Base-by-base conservation (phyloP, 352 stramenopile genomes). In the Globisporangium yorkense region DNA sequence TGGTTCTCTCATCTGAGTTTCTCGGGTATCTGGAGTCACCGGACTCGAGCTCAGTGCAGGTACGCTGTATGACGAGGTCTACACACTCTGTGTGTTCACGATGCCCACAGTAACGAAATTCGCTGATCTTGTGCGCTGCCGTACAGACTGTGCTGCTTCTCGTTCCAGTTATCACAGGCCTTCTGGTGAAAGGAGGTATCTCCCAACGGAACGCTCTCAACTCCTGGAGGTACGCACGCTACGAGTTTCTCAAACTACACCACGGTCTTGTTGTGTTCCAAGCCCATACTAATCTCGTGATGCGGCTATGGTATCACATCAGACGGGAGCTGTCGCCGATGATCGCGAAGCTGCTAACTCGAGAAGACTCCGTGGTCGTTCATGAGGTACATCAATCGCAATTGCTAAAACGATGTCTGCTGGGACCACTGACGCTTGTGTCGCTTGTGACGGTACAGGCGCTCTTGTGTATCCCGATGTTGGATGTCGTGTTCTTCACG, bases 251-350 rank as follows among this genome's bases (percentile, higher is more conserved):
- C 37, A 7, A 12, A 3, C 12, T 43, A 18, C 37, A 18, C 37
- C 16, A 0, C 13, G 4, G 0, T 13, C 10, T 13, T 43, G 12
- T 3, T 43, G 37, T 13, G 12, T 18, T 43, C 5, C 24, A 6
- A 43, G 12, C 12, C 2, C 3, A 18, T 12, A 18, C 37, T 43
- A 12, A 18, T 43, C 3, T 18, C 12, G 3, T 12, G 5, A 5
- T 43, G 10, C 12, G 12, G 16, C 8, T 1, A 16, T 18, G 10
- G 12, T 18, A 12, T 43, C 12, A 15, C 18, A 6, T 4, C 52
- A 82, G 72, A 18, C 55, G 61, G 10, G 21, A 70, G 40, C 62
- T 82, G 27, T 68, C 68, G 29, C 52, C 54, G 24, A 41, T 31
- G 6, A 31, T 77, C 18, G 20, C 67, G 51, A 5, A 27, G 12